Percentiles rank a stretch among this genome's conserved stretches.
These are phyloP conservation scores for Phytophthora nicotianae DNA, from an alignment of 352 stramenopile species.

Conservation along the genomic window DNA sequence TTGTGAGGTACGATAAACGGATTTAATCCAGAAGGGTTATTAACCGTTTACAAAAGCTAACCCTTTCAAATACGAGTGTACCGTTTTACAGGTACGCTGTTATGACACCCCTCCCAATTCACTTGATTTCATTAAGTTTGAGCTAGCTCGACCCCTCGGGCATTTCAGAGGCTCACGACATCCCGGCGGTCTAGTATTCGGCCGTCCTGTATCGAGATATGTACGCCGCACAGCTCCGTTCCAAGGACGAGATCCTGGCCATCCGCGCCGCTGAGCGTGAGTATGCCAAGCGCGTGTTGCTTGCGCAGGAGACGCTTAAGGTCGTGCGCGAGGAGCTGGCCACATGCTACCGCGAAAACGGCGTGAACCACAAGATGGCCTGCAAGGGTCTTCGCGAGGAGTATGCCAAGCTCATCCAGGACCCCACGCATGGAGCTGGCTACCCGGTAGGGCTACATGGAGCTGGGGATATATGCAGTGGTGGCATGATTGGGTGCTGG, in stretches of 20 bases:
- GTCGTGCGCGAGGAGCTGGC: constrained; percentile 86
- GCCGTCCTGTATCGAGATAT: constrained; percentile 33
- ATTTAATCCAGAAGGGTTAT: too few relatives aligned
- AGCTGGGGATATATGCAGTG: background rate
- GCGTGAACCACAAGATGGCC: constrained; percentile 89
- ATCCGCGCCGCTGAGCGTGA: constrained; percentile 78
- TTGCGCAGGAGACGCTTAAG: constrained; percentile 85
- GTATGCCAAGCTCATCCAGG: constrained; percentile 80
- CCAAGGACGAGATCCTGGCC: constrained; percentile 85
- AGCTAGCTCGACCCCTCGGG: constrained; percentile 14
- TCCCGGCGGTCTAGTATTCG: constrained; percentile 36
- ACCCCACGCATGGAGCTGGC: constrained; percentile 78
- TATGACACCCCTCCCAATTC: constrained; percentile 6
- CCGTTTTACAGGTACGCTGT: background rate
- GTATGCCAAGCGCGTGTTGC: constrained; percentile 73
- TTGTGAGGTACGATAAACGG: too few relatives aligned
- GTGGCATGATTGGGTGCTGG: too few relatives aligned
- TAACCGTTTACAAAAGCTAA: too few relatives aligned
- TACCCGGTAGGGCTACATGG: constrained; percentile 50
- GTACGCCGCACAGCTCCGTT: constrained; percentile 75
- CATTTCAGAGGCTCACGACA: constrained; percentile 32
- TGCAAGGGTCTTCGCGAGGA: constrained; percentile 86
- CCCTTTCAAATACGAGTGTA: background rate
- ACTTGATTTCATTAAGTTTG: background rate
- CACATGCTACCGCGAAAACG: constrained; percentile 89